Conservation (phyloP, 345 rosid species). For the Rhodomyrtus tomentosa region DNA sequence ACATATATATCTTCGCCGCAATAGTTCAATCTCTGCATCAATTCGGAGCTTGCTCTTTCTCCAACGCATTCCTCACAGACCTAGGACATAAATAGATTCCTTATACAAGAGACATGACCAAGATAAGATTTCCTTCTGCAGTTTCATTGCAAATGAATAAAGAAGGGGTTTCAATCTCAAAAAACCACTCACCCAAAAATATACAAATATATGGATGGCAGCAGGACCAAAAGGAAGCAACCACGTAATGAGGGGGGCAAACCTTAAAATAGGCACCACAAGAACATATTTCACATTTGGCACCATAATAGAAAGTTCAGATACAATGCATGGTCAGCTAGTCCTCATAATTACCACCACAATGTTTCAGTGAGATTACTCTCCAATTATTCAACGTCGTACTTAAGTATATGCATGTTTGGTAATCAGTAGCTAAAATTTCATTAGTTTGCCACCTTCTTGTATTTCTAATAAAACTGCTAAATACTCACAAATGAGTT, state of each 20-base stretch:
- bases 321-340: not conserved
- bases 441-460: not conserved
- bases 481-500: not conserved
- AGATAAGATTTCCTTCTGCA: not conserved
- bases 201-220: not conserved
- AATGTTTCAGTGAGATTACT: not conserved
- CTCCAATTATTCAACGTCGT: not conserved
- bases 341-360: not conserved
- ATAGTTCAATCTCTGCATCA: conserved; percentile 82
- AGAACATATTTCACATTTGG: not conserved
- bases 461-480: not conserved
- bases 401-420: not conserved
- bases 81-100: conserved; percentile 19
- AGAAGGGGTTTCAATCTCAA: not conserved
- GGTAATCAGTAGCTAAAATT: not conserved
- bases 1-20: conserved; percentile 65
- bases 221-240: not conserved
- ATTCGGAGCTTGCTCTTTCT: conserved; percentile 82
- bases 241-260: not conserved
- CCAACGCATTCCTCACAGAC: conserved; percentile 88
- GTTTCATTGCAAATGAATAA: not conserved
- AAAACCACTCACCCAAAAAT: not conserved
- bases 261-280: not conserved
- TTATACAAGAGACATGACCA: not conserved
- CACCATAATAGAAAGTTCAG: not conserved